Conservation (phyloP, 225 moss, liverwort and hornwort species). For the Polytrichum formosum region DNA sequence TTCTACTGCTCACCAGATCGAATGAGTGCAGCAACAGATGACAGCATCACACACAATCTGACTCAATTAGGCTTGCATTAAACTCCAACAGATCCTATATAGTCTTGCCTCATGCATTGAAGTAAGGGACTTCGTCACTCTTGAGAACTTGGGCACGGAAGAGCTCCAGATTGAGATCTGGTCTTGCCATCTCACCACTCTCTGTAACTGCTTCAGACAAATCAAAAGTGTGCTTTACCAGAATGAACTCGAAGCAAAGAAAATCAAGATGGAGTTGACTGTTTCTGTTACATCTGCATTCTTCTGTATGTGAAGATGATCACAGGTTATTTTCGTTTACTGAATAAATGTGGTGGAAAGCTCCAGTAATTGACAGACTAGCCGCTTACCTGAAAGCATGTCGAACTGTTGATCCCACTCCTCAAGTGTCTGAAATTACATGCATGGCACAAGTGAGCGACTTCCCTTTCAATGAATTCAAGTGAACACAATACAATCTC, state of each 20-base stretch:
- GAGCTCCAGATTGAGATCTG: constrained; percentile 58
- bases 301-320: no score
- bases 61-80: no score
- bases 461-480: no score
- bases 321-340: no score
- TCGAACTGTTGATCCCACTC: constrained; percentile 63
- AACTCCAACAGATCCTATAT: no score
- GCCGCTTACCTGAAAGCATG: constrained; percentile 34
- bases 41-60: no score
- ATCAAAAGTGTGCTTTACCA: no score
- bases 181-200: constrained; percentile 21
- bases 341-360: background rate
- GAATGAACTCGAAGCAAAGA: no score
- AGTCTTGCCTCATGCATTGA: constrained; percentile 3
- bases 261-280: background rate
- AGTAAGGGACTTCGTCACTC: constrained; percentile 15
- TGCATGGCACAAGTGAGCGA: background rate
- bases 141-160: constrained; percentile 37
- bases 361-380: background rate
- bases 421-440: constrained; percentile 41
- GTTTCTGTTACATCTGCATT: constrained; percentile 5
- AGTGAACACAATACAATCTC: constrained; percentile 10
- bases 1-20: no score
- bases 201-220: constrained; percentile 32
- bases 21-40: no score